Evolutionary conservation across 2,329 filamentous ascomycete genomes (phyloP).

Genomic region (Fusarium proliferatum): DNA sequence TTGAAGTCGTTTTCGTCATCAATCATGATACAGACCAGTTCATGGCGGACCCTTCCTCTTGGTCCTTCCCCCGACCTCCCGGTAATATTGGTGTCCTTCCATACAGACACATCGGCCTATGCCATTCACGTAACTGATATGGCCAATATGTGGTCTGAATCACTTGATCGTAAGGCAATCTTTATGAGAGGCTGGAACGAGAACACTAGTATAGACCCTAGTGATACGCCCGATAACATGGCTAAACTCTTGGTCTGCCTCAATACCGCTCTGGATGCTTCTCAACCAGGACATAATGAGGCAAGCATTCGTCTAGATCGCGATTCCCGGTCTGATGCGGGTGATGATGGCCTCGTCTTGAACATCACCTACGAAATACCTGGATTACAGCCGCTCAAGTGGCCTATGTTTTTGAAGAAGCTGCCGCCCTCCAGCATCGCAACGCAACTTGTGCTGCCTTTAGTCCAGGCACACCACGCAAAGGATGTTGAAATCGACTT

Average conservation of each 20-base stretch:
- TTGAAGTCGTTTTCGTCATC: background rate
- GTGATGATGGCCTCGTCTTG: slow-evolving; percentile 60
- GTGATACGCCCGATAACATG: slow-evolving; percentile 75
- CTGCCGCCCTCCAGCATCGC: slow-evolving; percentile 56
- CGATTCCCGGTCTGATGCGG: slow-evolving; percentile 47
- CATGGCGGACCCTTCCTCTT: slow-evolving; percentile 63
- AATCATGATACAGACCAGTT: slow-evolving; percentile 48
- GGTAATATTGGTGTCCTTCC: slow-evolving; percentile 70
- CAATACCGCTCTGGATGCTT: slow-evolving; percentile 61
- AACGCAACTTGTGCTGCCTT: slow-evolving; percentile 62
- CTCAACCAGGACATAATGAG: slow-evolving; percentile 54
- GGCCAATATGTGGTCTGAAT: slow-evolving; percentile 78
- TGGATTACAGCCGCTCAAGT: slow-evolving; percentile 71
- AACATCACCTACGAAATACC: slow-evolving; percentile 70
- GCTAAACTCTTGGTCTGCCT: slow-evolving; percentile 74
- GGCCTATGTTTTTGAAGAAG: slow-evolving; percentile 70
- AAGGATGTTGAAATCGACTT: slow-evolving; percentile 55
- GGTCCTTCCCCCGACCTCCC: slow-evolving; percentile 59
- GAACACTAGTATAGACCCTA: slow-evolving; percentile 78
- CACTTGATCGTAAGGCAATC: slow-evolving; percentile 70
- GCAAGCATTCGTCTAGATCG: slow-evolving; percentile 59
- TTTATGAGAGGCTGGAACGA: slow-evolving; percentile 70
- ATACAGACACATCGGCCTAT: slow-evolving; percentile 68
- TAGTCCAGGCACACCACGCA: slow-evolving; percentile 60
- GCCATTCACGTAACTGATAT: slow-evolving; percentile 76